A percentile compares a stretch with the other conserved stretches of the same genome.
Conservation (phyloP, 2,329 filamentous ascomycete genomes). For the Penicillium sp. region DNA sequence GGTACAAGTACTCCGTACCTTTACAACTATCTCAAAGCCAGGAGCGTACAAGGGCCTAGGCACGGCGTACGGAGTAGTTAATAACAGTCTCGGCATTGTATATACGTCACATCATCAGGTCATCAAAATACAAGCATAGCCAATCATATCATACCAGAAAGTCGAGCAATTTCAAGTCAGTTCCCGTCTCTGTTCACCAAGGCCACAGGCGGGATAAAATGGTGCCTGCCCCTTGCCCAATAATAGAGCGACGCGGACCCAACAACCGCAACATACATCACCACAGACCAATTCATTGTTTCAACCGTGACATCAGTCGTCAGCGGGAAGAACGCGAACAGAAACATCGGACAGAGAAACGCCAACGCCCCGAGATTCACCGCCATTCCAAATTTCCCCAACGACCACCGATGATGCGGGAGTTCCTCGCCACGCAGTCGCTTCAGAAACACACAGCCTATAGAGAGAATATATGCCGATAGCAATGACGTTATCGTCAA, state of each 20-base stretch:
- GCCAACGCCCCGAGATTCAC: conserved; percentile 45
- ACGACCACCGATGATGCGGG: conserved; percentile 47
- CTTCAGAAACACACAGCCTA: conserved; percentile 50
- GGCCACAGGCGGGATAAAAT: conserved; percentile 44
- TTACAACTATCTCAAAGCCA: too few relatives aligned
- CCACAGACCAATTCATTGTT: conserved; percentile 53
- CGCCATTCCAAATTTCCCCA: conserved; percentile 48
- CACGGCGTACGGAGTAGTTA: background rate
- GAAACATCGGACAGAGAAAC: conserved; percentile 43
- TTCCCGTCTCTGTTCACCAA: conserved; percentile 33
- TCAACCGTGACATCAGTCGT: conserved; percentile 31
- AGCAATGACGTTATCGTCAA: conserved; percentile 45
- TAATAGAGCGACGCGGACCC: conserved; percentile 49
- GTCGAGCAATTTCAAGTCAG: background rate
- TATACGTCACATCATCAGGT: conserved; percentile 11
- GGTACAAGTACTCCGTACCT: too few relatives aligned
- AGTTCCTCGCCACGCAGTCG: conserved; percentile 45
- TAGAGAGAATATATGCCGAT: conserved; percentile 49
- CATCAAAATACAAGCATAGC: conserved; percentile 3
- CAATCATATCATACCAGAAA: background rate
- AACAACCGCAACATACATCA: conserved; percentile 49
- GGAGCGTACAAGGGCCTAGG: too few relatives aligned
- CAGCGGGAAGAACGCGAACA: conserved; percentile 51
- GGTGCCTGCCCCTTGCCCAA: conserved; percentile 39
- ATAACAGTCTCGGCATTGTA: background rate